phyloP scores from a whole-genome alignment of 805 yeast genomes.

The Kodamaea sagamina region DNA sequence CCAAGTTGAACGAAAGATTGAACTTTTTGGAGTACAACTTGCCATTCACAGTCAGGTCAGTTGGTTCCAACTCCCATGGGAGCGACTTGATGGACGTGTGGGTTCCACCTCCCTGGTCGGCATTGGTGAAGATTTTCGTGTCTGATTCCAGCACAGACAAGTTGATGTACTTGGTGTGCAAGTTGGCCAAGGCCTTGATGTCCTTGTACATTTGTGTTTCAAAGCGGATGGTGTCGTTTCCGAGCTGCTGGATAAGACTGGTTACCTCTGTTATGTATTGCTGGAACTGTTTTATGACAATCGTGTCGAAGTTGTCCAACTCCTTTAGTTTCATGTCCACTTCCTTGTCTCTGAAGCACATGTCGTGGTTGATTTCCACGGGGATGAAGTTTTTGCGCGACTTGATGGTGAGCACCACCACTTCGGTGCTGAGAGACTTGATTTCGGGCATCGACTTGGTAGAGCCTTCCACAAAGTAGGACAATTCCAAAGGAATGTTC shows the following conservation, averaged over 20 bases:
- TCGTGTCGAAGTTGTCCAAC: slow-evolving; percentile 32
- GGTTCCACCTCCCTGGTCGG: slow-evolving; percentile 22
- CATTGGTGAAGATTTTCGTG: slow-evolving; percentile 16
- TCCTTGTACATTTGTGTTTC: slow-evolving; percentile 40
- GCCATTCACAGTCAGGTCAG: slow-evolving; percentile 17
- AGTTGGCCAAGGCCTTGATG: slow-evolving; percentile 34
- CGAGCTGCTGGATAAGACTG: slow-evolving; percentile 34
- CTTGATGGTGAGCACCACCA: slow-evolving; percentile 37
- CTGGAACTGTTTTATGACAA: slow-evolving; percentile 36
- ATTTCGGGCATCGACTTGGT: slow-evolving; percentile 34
- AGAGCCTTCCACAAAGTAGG: slow-evolving; percentile 22
- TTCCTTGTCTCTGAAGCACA: slow-evolving; percentile 38
- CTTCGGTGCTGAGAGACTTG: slow-evolving; percentile 34
- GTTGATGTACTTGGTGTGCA: slow-evolving; percentile 37
- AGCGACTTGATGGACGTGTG: slow-evolving; percentile 25
- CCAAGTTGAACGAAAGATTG: slow-evolving; percentile 30
- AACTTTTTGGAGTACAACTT: slow-evolving; percentile 31
- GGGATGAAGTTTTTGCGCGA: slow-evolving; percentile 41
- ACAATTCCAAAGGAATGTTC: slow-evolving; percentile 35
- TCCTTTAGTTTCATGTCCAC: slow-evolving; percentile 28
- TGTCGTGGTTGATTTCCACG: slow-evolving; percentile 41
- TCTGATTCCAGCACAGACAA: slow-evolving; percentile 27
- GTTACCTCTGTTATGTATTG: slow-evolving; percentile 28
- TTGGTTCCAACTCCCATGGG: slow-evolving; percentile 31
- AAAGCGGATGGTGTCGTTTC: slow-evolving; percentile 34